Evolutionary conservation across 176 grass and related monocot genomes (phyloP), one percentile per base, ranked within the genome.

Genomic region (Cenchrus purpureus): DNA sequence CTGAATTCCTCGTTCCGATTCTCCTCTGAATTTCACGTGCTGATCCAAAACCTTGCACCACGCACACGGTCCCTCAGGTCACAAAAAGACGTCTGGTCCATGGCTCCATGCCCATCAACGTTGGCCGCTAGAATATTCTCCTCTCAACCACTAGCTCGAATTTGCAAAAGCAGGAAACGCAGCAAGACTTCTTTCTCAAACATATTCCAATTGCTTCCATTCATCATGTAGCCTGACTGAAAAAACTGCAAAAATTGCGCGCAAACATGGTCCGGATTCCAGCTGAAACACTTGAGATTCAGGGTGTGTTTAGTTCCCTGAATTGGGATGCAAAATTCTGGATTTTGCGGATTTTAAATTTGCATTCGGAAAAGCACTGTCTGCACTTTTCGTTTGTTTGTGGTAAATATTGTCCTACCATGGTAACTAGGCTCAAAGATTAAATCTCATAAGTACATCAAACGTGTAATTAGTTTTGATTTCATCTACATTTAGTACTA

Each of bases 61-160:
- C 14, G 17, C 19, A 12, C 13, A 8, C 19, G 19, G 28, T 22
- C 8, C 52, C 8, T 76, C 25, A 68, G 77, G 63, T 83, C 55
- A 10, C 37, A 53, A 53, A 53, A 67, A 7, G 20, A 50, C 0
- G 17, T 11, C 8, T 29, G 70, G 61, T 74, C 59, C 34, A 67
- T 42, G 10, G 25, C 25, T 25, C 25, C 34, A 3, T 37, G 34
- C 19, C 12, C 71, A 65, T 58, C 77, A 32, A 3, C 44, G 8
- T 50, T 71, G 43, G 53, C 71, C 19, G 76, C 3, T 49, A 12
- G 54, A 68, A 82, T 87, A 82, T 68, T 87, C 78, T 68, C 51
- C 51, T 37, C 50, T 3, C 32, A 79, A 72, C 69, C 22, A 22
- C 16, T n/a, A 25, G 25, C 1, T 37, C 34, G 25, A 37, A 37